Evolutionary conservation across 352 stramenopile genomes (phyloP).

Genomic region (Phytophthora podocarpi): DNA sequence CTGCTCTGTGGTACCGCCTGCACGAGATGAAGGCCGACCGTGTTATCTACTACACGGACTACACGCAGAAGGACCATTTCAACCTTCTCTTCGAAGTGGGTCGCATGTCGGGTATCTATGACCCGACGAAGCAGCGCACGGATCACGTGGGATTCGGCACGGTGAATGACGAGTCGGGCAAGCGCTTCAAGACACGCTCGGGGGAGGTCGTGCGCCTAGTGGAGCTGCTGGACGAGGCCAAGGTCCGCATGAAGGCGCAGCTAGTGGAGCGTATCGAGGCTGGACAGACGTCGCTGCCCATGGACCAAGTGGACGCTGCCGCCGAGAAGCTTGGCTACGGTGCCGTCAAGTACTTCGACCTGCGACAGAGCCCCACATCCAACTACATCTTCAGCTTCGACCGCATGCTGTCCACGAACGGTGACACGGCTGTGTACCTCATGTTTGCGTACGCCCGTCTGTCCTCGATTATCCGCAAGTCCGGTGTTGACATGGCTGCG

Average conservation of each 20-base stretch:
- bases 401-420: conserved; percentile 99
- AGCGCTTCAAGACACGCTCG: conserved; percentile 98
- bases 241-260: conserved; percentile 94
- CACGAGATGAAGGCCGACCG: conserved; percentile 84
- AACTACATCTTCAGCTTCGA: conserved; percentile 99
- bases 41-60: conserved; percentile 89
- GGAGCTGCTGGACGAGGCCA: conserved; percentile 98
- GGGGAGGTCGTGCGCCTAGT: conserved; percentile 98
- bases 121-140: conserved; percentile 81
- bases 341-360: conserved; percentile 99
- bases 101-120: conserved; percentile 75
- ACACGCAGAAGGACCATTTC: conserved; percentile 90
- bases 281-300: conserved; percentile 86
- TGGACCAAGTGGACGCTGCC: conserved; percentile 93
- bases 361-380: conserved; percentile 96
- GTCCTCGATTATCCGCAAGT: conserved; percentile 96
- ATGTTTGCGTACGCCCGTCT: conserved; percentile 99
- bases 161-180: conserved; percentile 87
- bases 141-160: conserved; percentile 88
- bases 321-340: conserved; percentile 98
- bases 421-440: conserved; percentile 99
- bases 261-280: conserved; percentile 92
- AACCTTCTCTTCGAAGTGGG: conserved; percentile 85
- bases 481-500: conserved; percentile 82
- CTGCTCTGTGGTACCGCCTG: conserved; percentile 86